These are phyloP conservation scores for Tricholoma terreum DNA, from an alignment of 768 basidiomycete species.

Conservation along the genomic window DNA sequence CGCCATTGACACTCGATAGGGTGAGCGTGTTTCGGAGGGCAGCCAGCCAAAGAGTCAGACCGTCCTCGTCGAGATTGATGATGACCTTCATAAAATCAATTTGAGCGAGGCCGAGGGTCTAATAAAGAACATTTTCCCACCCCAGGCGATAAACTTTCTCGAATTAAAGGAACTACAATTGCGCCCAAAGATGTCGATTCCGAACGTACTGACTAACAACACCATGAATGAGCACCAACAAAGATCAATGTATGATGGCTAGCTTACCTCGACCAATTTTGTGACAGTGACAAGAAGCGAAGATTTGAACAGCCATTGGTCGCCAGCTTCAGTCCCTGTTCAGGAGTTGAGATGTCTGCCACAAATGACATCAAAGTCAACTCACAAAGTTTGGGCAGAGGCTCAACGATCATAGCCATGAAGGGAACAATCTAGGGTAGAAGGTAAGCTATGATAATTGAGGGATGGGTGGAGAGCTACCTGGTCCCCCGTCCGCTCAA, in stretches of 20 bases:
- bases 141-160: constrained; percentile 56
- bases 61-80: constrained; percentile 77
- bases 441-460: background rate
- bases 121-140: constrained; percentile 32
- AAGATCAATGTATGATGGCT: background rate
- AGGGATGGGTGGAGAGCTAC: constrained; percentile 23
- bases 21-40: constrained; percentile 63
- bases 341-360: constrained; percentile 2
- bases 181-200: constrained; percentile 52
- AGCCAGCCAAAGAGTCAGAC: constrained; percentile 68
- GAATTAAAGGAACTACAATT: constrained; percentile 62
- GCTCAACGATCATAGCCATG: constrained; percentile 54
- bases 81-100: constrained; percentile 42
- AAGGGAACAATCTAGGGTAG: constrained; percentile 62
- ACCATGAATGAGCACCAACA: constrained; percentile 5
- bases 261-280: constrained; percentile 61
- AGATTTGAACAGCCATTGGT: constrained; percentile 70
- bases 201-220: constrained; percentile 58
- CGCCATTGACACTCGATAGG: constrained; percentile 45
- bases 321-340: constrained; percentile 64
- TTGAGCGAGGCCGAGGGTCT: constrained; percentile 3
- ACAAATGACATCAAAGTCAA: constrained; percentile 1
- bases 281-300: constrained; percentile 68
- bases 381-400: constrained; percentile 73
- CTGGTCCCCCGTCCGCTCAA: constrained; percentile 49